A percentile compares a stretch with the other conserved stretches of the same genome.
Conservation (phyloP, 345 rosid species). For the Cardamine chenopodiifolia region DNA sequence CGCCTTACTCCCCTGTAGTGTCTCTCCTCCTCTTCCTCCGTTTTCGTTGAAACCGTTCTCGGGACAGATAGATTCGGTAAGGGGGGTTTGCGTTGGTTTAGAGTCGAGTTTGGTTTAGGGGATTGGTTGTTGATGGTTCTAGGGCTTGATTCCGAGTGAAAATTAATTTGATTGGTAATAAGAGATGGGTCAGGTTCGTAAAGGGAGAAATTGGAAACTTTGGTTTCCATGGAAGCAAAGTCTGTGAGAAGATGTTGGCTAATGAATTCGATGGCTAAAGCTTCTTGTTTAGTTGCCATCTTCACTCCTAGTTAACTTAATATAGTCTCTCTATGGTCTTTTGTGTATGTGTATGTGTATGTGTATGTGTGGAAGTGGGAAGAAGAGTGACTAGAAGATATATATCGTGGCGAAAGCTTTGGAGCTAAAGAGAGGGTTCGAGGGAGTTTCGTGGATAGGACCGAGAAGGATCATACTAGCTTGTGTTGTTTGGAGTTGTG, state of each 20-base stretch:
- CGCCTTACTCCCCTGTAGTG: conserved; percentile 87
- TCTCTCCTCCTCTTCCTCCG: conserved; percentile 37
- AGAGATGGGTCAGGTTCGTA: conserved; percentile 12
- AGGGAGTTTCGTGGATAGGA: conserved; percentile 42
- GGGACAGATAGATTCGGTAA: conserved; percentile 39
- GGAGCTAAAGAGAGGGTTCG: conserved; percentile 25
- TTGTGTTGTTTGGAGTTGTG: conserved; percentile 29
- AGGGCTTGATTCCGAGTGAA: conserved; percentile 20
- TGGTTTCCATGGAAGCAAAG: conserved; percentile 47
- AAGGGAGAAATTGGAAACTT: conserved; percentile 36
- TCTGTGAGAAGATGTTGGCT: conserved; percentile 68
- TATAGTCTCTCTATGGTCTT: conserved; percentile 13
- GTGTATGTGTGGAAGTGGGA: conserved; percentile 15
- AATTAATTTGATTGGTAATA: conserved; percentile 5
- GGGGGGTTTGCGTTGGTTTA: conserved; percentile 69
- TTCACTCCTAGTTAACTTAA: conserved; percentile 19
- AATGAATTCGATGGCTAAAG: conserved; percentile 58
- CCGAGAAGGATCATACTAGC: conserved; percentile 35
- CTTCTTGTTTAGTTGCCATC: conserved; percentile 46
- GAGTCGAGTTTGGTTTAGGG: conserved; percentile 46
- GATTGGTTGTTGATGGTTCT: conserved; percentile 21
- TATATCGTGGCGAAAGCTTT: conserved; percentile 24
- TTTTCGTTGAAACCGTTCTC: conserved; percentile 13
- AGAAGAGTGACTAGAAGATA: conserved; percentile 33
- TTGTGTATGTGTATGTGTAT: not conserved